Percentiles rank a stretch among this genome's conserved stretches.
Conservation (phyloP, 2,329 filamentous ascomycete species). For the Curvularia verruculosa region DNA sequence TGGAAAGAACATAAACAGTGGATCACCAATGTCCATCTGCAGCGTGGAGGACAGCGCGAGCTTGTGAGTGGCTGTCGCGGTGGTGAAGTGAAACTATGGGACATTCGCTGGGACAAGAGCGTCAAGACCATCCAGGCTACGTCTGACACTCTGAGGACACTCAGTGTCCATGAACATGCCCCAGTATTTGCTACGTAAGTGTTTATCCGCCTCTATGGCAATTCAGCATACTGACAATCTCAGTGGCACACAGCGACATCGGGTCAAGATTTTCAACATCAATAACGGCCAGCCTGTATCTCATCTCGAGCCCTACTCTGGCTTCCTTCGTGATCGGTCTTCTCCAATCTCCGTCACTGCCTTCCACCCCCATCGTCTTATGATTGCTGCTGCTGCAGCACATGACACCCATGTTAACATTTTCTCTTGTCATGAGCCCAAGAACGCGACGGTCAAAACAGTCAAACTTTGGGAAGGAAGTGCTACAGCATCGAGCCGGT, state of each 20-base stretch:
- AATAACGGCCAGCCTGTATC: slow-evolving; percentile 76
- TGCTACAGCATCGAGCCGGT: slow-evolving; percentile 24
- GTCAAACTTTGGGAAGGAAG: slow-evolving; percentile 45
- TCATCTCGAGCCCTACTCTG: slow-evolving; percentile 86
- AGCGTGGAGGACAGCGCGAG: slow-evolving; percentile 91
- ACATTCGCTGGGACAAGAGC: slow-evolving; percentile 84
- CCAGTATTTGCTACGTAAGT: slow-evolving; percentile 77
- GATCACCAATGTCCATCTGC: slow-evolving; percentile 96
- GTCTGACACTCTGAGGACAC: slow-evolving; percentile 77
- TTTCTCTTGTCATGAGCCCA: slow-evolving; percentile 61
- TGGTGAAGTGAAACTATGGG: slow-evolving; percentile 94
- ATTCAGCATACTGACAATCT: slow-evolving; percentile 16
- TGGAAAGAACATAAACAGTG: slow-evolving; percentile 97
- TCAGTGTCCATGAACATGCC: slow-evolving; percentile 93
- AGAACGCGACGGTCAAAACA: slow-evolving; percentile 32
- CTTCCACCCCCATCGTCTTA: slow-evolving; percentile 93
- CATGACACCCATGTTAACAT: slow-evolving; percentile 92
- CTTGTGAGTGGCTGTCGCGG: slow-evolving; percentile 88
- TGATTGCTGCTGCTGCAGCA: slow-evolving; percentile 84
- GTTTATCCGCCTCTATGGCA: slow-evolving; percentile 62
- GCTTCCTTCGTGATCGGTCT: slow-evolving; percentile 80
- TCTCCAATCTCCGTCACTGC: slow-evolving; percentile 86
- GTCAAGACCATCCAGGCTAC: slow-evolving; percentile 77
- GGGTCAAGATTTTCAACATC: slow-evolving; percentile 91
- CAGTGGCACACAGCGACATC: slow-evolving; percentile 86